Evolutionary conservation across 2,329 filamentous ascomycete genomes (phyloP), one percentile per base, ranked within the genome.

Genomic region (Xylariaceae sp.): DNA sequence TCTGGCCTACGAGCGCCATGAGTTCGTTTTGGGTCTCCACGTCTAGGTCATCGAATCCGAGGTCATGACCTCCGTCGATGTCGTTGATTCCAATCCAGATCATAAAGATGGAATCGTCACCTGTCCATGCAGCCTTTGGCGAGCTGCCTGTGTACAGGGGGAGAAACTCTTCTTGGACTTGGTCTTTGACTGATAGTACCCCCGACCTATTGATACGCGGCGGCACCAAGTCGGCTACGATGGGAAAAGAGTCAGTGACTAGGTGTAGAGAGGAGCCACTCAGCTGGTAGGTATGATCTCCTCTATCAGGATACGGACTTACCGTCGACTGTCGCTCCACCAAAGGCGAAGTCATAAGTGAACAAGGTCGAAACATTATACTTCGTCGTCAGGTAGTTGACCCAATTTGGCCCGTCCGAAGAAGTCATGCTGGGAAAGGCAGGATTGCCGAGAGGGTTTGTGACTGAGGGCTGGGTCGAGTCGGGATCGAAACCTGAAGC

Each of bases 371-470:
- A 73, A 3, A 58, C 59, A 54, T 78, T 78, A 52, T 75, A 68
- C 40, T 68, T 65, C 4, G 65, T 67, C 0, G 72, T 72, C 4
- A 79, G 61, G 46, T 67, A 72, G 36, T 70, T 75, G 25, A 77
- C 65, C 75, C 74, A 79, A 54, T 79, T 77, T 19, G 67, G 59
- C 10, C 76, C 76, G 19, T 73, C 73, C 5, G 70, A 64, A 1
- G 72, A 69, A 19, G 75, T 77, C 51, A 63, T 73, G 19, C 75
- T 72, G 0, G 73, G 75, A 50, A 76, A 79, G 0, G 67, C 50
- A 0, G 82, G 82, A 55, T 86, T 86, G 0, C 82, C 82, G 36
- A 85, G 67, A 0, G 81, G 80, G 52, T 83, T 82, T 1, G 67
- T 60, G 2, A 67, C 52, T 6, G 69, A 74, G 1, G 82, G 80